Base-by-base conservation (phyloP, 2,329 filamentous ascomycete species). In the Aspergillus alliaceus region DNA sequence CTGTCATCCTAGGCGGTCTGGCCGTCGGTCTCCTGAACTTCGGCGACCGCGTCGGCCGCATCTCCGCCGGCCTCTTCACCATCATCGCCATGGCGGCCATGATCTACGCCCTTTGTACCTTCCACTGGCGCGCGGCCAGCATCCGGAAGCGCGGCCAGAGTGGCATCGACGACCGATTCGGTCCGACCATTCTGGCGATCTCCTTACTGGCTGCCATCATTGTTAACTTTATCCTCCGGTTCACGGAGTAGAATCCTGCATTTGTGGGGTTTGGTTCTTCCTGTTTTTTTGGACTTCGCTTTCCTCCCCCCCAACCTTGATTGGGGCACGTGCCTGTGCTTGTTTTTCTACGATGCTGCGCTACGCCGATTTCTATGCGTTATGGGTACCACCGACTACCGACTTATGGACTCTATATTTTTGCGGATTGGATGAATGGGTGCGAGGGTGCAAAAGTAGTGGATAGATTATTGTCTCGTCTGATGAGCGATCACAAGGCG, bases 1-100 rank as follows among this genome's bases (percentile, higher is more conserved):
- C 93, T 75, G 93, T 99, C 72, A 93, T 99, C 77, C 90, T 99
- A 60, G 95, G 95, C 71, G 95, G 95, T 63, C 87, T 99, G 51
- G 93, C 95, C 65, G 91, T 99, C 67, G 95, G 95, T 67, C 92
- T 99, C 73, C 87, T 99, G 70, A 99, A 99, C 82, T 99, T 99
- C 69, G 95, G 95, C 73, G 95, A 99, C 78, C 88, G 87, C 63
- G 87, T 96, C 55, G 93, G 93, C 68, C 95, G 95, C 74, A 96
- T 98, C 77, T 93, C 89, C 60, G 92, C 95, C 55, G 93, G 91
- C 53, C 82, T 97, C 53, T 99, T 99, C 80, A 98, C 95, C 1
- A 81, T 92, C 66, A 93, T 99, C 54, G 91, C 93, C 62, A 93
- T 99, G 86, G 85, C 90, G 53, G 91, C 93, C 44, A 97, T 99